Evolutionary conservation across 2,329 filamentous ascomycete species (phyloP).

Genomic region (Paracorniculantispora psalliotae): DNA sequence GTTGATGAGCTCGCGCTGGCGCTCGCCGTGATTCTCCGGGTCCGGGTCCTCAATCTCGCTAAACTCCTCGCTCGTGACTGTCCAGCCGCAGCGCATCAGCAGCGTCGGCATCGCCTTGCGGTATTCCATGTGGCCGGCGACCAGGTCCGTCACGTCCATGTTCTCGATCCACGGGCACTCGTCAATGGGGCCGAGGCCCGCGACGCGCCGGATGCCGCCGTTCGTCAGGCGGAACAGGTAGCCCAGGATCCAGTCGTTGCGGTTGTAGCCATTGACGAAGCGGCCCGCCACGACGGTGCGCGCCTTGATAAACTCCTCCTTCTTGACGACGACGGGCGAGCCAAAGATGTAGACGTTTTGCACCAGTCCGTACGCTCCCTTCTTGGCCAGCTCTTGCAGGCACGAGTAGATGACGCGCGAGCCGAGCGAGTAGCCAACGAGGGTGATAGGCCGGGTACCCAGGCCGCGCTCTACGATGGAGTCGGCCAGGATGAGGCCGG

Average conservation of each 20-base stretch:
- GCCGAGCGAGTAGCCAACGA: slow-evolving; percentile 92
- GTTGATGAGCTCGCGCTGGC: slow-evolving; percentile 88
- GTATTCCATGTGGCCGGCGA: slow-evolving; percentile 95
- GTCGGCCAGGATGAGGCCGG: slow-evolving; percentile 89
- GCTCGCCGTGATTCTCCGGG: slow-evolving; percentile 81
- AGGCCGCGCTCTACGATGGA: slow-evolving; percentile 88
- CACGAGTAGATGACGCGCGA: slow-evolving; percentile 90
- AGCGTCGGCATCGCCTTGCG: slow-evolving; percentile 85
- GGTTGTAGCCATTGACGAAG: slow-evolving; percentile 91
- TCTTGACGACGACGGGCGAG: slow-evolving; percentile 84
- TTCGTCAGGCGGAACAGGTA: slow-evolving; percentile 94
- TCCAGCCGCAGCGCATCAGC: slow-evolving; percentile 82
- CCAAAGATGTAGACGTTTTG: slow-evolving; percentile 97
- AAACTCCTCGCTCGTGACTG: slow-evolving; percentile 89
- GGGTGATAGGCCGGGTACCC: slow-evolving; percentile 83
- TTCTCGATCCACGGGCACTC: slow-evolving; percentile 81
- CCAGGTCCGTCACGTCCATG: slow-evolving; percentile 76
- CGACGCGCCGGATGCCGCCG: slow-evolving; percentile 84
- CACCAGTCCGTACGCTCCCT: slow-evolving; percentile 78
- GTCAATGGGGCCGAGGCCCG: slow-evolving; percentile 74
- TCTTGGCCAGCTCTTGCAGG: slow-evolving; percentile 76
- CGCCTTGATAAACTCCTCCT: slow-evolving; percentile 79
- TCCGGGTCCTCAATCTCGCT: slow-evolving; percentile 96
- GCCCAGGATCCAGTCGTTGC: slow-evolving; percentile 93
- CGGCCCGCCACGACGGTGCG: slow-evolving; percentile 84